Conservation (phyloP, 257 asterid species). For the Solanum stenotomum region DNA sequence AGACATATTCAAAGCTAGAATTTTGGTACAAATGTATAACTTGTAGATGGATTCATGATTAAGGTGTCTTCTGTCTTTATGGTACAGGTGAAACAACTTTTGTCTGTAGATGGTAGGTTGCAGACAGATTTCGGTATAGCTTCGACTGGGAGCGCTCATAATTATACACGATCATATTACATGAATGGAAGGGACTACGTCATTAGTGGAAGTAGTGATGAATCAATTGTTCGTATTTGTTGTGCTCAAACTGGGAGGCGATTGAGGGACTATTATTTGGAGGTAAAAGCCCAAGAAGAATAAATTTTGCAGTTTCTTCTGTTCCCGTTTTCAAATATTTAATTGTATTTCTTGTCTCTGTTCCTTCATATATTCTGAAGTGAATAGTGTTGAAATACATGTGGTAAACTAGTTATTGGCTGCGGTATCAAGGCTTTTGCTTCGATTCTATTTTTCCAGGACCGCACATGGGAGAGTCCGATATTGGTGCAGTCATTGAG, state of each 20-base stretch:
- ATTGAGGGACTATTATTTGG: slow-evolving; percentile 42
- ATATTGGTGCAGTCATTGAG: slow-evolving; percentile 65
- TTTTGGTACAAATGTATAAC: background rate
- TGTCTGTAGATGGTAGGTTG: slow-evolving; percentile 61
- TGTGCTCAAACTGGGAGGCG: slow-evolving; percentile 79
- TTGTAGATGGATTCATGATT: background rate
- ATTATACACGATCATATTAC: slow-evolving; percentile 80
- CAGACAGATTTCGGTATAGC: slow-evolving; percentile 62
- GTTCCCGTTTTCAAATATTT: background rate
- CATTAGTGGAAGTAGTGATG: slow-evolving; percentile 75
- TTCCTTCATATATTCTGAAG: background rate
- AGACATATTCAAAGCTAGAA: background rate
- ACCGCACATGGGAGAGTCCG: slow-evolving; percentile 29
- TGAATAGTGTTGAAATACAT: background rate
- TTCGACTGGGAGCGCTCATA: slow-evolving; percentile 54
- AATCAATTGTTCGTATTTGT: slow-evolving; percentile 49
- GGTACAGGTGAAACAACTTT: slow-evolving; percentile 65
- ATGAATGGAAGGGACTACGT: slow-evolving; percentile 79
- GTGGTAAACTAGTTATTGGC: background rate
- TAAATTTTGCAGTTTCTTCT: background rate
- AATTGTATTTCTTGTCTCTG: background rate
- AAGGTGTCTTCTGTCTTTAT: background rate
- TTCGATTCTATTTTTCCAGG: slow-evolving; percentile 23
- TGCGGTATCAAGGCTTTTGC: background rate
- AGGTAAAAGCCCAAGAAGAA: slow-evolving; percentile 27